These are phyloP conservation scores for Knufia petricola DNA, from an alignment of 2,329 filamentous ascomycete genomes.

Conservation along the genomic window DNA sequence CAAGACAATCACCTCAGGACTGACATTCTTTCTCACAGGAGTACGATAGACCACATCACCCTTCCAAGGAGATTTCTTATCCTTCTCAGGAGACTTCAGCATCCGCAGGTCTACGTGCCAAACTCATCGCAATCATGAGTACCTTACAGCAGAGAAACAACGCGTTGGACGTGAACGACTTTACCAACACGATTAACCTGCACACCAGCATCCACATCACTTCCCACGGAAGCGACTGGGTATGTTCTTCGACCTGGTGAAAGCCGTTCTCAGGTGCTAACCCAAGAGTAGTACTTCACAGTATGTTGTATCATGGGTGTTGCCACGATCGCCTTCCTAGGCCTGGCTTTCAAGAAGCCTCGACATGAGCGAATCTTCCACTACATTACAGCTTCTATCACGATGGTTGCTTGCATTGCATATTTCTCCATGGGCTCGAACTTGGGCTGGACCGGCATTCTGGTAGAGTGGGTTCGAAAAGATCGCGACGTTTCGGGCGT, in stretches of 20 bases:
- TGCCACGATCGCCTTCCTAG: constrained; percentile 17
- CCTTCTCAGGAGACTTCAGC: too few species aligned
- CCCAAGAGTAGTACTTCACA: constrained; percentile 15
- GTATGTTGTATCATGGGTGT: constrained; percentile 18
- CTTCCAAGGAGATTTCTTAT: neutral
- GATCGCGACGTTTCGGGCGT: constrained; percentile 38
- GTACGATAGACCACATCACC: neutral
- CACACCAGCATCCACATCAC: constrained; percentile 24
- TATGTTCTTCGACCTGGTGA: neutral
- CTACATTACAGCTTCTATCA: constrained; percentile 22
- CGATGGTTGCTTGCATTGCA: constrained; percentile 38
- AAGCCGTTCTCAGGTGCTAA: too few species aligned
- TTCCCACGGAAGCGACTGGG: constrained; percentile 20
- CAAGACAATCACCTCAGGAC: too few species aligned
- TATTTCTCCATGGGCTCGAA: constrained; percentile 61
- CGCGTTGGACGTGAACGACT: constrained; percentile 19
- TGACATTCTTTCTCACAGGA: too few species aligned
- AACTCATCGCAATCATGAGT: neutral
- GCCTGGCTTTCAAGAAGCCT: constrained; percentile 18
- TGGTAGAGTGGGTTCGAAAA: constrained; percentile 48
- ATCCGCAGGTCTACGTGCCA: neutral
- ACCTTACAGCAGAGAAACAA: constrained; percentile 17
- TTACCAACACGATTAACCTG: constrained; percentile 23
- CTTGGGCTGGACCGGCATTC: constrained; percentile 53
- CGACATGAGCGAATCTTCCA: constrained; percentile 19